Percentiles rank a stretch among this genome's conserved stretches.
These are phyloP conservation scores for Cryptococcus sp. DNA, from an alignment of 1,284 basidiomycete species.

Conservation along the genomic window DNA sequence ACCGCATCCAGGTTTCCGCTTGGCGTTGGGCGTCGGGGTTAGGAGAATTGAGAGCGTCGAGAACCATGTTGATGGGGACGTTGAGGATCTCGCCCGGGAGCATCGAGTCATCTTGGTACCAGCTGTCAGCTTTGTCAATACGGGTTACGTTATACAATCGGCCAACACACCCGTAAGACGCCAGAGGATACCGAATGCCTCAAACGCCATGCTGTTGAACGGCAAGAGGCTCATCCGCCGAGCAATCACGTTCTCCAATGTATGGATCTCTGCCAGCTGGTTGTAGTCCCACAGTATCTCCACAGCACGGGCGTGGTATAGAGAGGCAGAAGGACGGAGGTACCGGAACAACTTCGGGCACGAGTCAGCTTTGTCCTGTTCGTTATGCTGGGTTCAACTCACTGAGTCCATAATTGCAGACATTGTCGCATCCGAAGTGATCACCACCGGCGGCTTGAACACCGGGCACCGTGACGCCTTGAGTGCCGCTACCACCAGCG, in stretches of 20 bases:
- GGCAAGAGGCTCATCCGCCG: slow-evolving; percentile 40
- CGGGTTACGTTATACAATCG: background rate
- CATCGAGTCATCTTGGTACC: slow-evolving; percentile 66
- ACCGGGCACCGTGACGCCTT: slow-evolving; percentile 45
- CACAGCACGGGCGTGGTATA: slow-evolving; percentile 78
- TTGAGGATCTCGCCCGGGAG: slow-evolving; percentile 77
- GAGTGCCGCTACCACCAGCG: slow-evolving; percentile 60
- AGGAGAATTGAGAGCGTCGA: slow-evolving; percentile 75
- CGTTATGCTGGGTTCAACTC: background rate
- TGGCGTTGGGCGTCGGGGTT: slow-evolving; percentile 69
- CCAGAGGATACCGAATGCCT: slow-evolving; percentile 92
- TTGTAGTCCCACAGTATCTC: slow-evolving; percentile 72
- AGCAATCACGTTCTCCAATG: slow-evolving; percentile 63
- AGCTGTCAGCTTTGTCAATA: background rate
- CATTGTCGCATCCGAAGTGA: slow-evolving; percentile 26
- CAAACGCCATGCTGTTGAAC: slow-evolving; percentile 57
- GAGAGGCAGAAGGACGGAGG: slow-evolving; percentile 62
- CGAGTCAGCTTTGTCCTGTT: slow-evolving; percentile 10
- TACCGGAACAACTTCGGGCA: slow-evolving; percentile 64
- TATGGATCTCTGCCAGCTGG: slow-evolving; percentile 36
- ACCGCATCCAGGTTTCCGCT: slow-evolving; percentile 93
- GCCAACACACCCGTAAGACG: slow-evolving; percentile 66
- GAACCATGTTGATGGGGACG: slow-evolving; percentile 77
- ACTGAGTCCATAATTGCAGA: slow-evolving; percentile 32
- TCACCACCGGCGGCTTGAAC: slow-evolving; percentile 24